phyloP scores from a whole-genome alignment of 2,329 filamentous ascomycete genomes.

The Neofusicoccum laricinum region DNA sequence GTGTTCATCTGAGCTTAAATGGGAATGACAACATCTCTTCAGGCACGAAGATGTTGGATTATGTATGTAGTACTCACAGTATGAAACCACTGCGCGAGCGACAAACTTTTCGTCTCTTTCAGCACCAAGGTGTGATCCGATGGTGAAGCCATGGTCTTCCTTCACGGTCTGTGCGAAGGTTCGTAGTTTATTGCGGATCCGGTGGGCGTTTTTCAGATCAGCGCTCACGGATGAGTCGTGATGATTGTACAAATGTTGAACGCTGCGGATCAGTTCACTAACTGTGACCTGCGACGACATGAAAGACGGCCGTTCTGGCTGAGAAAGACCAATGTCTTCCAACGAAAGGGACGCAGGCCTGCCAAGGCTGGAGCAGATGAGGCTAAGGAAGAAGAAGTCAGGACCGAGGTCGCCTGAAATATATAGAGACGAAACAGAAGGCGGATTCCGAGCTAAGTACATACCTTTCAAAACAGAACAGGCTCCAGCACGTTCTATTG shows the following conservation, averaged over 20 bases:
- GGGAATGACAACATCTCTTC: no score
- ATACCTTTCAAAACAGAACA: conserved; percentile 12
- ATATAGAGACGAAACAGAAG: no score
- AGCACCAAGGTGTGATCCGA: neutral
- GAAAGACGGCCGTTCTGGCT: conserved; percentile 5
- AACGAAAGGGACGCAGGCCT: conserved; percentile 9
- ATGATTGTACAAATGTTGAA: conserved; percentile 14
- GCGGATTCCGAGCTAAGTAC: no score
- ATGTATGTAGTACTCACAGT: neutral
- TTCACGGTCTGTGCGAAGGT: neutral
- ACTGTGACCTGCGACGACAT: conserved; percentile 3
- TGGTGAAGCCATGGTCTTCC: conserved; percentile 8
- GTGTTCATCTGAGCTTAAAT: neutral
- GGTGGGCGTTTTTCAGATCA: conserved; percentile 6
- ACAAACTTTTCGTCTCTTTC: conserved; percentile 7
- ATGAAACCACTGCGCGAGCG: conserved; percentile 1
- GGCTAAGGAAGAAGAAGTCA: neutral
- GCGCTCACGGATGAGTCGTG: conserved; percentile 5
- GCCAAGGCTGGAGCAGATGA: conserved; percentile 9
- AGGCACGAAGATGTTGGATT: no score
- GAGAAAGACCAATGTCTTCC: conserved; percentile 2
- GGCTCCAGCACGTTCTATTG: conserved; percentile 9
- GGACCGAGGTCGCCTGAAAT: neutral
- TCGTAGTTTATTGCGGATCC: conserved; percentile 6
- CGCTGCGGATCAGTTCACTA: conserved; percentile 6